Percentiles rank a stretch among this genome's conserved stretches.
These are phyloP conservation scores for Fusarium caatingaense DNA, from an alignment of 2,329 filamentous ascomycete genomes.

Conservation along the genomic window DNA sequence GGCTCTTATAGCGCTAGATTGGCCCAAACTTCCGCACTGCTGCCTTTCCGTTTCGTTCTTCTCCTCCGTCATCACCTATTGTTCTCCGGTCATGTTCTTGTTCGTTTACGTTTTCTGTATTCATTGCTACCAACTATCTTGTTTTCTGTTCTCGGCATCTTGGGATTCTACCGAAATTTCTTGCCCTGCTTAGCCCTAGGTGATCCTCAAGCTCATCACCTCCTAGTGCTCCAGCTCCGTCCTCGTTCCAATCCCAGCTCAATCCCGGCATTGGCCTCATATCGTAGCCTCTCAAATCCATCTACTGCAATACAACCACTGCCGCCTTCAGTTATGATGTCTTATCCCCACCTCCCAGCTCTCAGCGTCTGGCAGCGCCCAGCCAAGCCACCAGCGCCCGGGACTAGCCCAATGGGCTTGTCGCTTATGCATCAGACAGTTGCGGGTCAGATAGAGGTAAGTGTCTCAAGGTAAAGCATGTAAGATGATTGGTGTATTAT, in stretches of 20 bases:
- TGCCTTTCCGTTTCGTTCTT: neutral
- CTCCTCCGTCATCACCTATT: neutral
- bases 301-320: neutral
- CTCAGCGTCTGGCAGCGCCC: neutral
- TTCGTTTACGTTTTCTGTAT: too few species aligned
- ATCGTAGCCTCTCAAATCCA: neutral
- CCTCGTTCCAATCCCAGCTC: too few species aligned
- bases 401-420: neutral
- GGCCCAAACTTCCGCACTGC: neutral
- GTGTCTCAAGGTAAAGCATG: neutral
- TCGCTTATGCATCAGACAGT: neutral
- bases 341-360: neutral
- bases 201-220: too few species aligned
- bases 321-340: too few species aligned
- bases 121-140: too few species aligned
- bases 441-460: neutral
- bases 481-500: neutral
- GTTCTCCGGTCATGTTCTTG: neutral
- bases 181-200: fast-evolving
- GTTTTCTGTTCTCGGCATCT: fast-evolving
- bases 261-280: too few species aligned
- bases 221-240: too few species aligned
- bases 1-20: neutral
- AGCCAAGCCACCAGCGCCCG: neutral
- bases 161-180: neutral